Evolutionary conservation across 2,329 filamentous ascomycete genomes (phyloP), one percentile per base, ranked within the genome.

Genomic region (Pyricularia sp.): DNA sequence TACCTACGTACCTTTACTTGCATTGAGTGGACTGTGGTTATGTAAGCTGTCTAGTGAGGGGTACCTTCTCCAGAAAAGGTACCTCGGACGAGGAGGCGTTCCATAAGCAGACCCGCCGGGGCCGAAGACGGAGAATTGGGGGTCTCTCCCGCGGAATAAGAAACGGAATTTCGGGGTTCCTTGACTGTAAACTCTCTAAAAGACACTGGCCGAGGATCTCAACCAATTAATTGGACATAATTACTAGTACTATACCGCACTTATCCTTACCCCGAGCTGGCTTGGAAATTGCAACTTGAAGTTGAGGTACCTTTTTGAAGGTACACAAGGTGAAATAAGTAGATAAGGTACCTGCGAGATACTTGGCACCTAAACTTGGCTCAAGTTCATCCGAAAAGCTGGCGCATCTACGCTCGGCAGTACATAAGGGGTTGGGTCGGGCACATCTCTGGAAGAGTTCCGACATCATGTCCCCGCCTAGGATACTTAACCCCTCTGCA

Each of bases 391-490:
- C 62, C 62, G 62, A 53, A 55, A 64, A 64, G 33, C 63, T 64
- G 63, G 63, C 63, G 33, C 59, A 22, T 24, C 30, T 57, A 49
- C 63, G 55, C 31, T 35, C 55, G 55, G 55, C 53, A 64, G 57
- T 64, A 64, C 55, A 26, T 64, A 64, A 64, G 55, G 63, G 63
- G 55, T 24, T 53, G 33, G 61, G 61, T 40, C 61, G 35, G 61
- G 26, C 61, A 22, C 61, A 28, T 13, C 12, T 49, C n/a, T 57
- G 63, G 55, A 60, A 33, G 63, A 60, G 10, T 33, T 60, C 28
- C 55, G 63, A 57, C 49, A 59, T 53, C 55, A 64, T 64, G 55
- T 64, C 55, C 63, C 63, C 63, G 63, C 63, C 63, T 57, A 49
- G 24, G 24, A 30, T 57, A 57, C 57, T 59, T 35, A 60, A 60